phyloP scores from a whole-genome alignment of 106 monocot genomes.

The Dendrobium chrysotoxum region DNA sequence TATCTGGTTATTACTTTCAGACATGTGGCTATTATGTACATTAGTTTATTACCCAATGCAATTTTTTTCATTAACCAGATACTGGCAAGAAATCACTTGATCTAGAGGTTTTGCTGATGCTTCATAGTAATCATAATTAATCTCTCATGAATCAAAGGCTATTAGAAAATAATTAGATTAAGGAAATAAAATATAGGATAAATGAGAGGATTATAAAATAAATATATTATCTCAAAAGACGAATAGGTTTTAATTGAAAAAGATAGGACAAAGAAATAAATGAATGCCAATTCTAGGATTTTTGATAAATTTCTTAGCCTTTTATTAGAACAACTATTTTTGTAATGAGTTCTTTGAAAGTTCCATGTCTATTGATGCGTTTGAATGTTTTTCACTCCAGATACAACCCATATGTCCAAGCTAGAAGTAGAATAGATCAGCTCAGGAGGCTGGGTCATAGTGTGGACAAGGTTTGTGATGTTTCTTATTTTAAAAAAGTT shows the following conservation, averaged over 20 bases:
- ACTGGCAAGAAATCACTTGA: too few species aligned
- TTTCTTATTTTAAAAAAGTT: background rate
- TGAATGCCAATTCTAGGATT: background rate
- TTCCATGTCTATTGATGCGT: background rate
- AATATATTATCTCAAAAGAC: background rate
- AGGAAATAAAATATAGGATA: background rate
- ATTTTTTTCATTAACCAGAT: too few species aligned
- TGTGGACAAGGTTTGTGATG: constrained; percentile 80
- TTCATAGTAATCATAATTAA: too few species aligned
- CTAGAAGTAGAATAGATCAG: constrained; percentile 97
- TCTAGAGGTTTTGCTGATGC: too few species aligned
- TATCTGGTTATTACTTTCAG: too few species aligned
- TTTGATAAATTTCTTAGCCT: background rate
- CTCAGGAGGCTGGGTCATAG: constrained; percentile 96
- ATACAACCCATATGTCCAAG: constrained; percentile 98
- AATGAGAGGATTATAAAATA: background rate
- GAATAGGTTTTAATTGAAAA: background rate
- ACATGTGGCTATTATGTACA: too few species aligned
- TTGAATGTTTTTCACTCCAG: constrained; percentile 23
- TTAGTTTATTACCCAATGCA: too few species aligned
- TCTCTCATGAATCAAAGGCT: background rate
- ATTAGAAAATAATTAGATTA: background rate
- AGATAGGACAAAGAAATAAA: background rate
- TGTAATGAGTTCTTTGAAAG: background rate
- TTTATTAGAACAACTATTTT: background rate